Percentiles rank a stretch among this genome's conserved stretches.
These are phyloP conservation scores for Kodamaea anthophila DNA, from an alignment of 1,139 yeast genomes.

Conservation along the genomic window DNA sequence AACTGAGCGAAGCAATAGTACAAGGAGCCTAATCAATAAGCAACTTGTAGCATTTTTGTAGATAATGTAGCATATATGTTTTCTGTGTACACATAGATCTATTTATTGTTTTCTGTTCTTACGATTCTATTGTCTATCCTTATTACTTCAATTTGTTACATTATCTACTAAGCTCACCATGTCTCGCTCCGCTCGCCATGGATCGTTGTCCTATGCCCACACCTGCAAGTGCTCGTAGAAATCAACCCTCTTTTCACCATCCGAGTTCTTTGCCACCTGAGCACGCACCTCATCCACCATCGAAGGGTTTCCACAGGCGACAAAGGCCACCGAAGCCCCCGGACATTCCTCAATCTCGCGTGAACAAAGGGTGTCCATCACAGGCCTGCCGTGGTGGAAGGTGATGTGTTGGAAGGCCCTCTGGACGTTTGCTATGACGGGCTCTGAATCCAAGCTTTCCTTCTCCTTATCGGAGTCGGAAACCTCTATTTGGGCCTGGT, in stretches of 20 bases:
- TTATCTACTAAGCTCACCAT: too few species aligned
- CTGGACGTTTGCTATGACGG: constrained; percentile 1
- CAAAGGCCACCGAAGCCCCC: constrained; percentile 33
- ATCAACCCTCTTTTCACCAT: constrained; percentile 34
- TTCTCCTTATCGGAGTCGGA: constrained; percentile 3
- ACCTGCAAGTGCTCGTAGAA: constrained; percentile 40
- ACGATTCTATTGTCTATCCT: not conserved
- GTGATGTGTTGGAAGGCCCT: constrained; percentile 16
- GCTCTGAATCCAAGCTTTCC: not conserved
- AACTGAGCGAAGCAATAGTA: too few species aligned
- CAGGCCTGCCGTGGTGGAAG: constrained; percentile 32
- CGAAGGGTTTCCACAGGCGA: constrained; percentile 48
- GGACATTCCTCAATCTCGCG: constrained; percentile 22
- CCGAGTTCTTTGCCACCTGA: constrained; percentile 23
- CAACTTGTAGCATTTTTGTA: too few species aligned
- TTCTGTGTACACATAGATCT: too few species aligned
- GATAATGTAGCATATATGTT: too few species aligned
- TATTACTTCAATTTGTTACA: too few species aligned
- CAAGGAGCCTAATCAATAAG: too few species aligned
- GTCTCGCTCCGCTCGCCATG: not conserved
- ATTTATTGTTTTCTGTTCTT: too few species aligned
- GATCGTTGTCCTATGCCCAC: constrained; percentile 21
- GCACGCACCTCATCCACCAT: constrained; percentile 48
- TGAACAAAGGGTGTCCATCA: constrained; percentile 20
- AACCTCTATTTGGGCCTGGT: constrained; percentile 1